Evolutionary conservation across 257 asterid genomes (phyloP).

Genomic region (Salvia miltiorrhiza): DNA sequence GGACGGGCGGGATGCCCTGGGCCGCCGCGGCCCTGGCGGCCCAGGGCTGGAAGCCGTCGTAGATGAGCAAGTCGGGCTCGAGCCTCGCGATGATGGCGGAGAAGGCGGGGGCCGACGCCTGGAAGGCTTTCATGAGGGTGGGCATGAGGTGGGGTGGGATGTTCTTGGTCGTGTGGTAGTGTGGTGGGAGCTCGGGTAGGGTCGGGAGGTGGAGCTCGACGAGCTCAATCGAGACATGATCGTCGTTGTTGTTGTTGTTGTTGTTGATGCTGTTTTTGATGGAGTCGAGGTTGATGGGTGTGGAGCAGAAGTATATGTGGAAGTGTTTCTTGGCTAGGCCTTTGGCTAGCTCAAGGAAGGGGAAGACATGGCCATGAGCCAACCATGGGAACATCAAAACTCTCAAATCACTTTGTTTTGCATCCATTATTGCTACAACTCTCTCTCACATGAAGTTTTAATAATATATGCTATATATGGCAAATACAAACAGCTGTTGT

Average conservation of each 20-base stretch:
- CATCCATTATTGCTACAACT: not conserved
- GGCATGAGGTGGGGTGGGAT: conserved; percentile 34
- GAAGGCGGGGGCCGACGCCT: conserved; percentile 18
- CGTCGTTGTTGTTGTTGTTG: not conserved
- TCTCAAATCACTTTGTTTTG: not conserved
- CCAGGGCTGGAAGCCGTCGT: conserved; percentile 39
- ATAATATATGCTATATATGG: too few species aligned
- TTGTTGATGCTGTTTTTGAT: not conserved
- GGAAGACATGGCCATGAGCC: conserved; percentile 35
- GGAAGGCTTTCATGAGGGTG: conserved; percentile 29
- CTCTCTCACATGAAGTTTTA: not conserved
- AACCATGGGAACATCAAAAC: conserved; percentile 39
- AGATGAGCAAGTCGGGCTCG: conserved; percentile 31
- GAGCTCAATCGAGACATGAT: conserved; percentile 7
- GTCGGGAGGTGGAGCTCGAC: conserved; percentile 33
- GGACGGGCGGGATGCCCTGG: conserved; percentile 25
- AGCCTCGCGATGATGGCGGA: conserved; percentile 13
- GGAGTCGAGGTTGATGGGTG: conserved; percentile 37
- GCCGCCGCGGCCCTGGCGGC: conserved; percentile 23
- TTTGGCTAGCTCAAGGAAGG: conserved; percentile 47
- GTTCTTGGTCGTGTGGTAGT: conserved; percentile 40
- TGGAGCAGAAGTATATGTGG: conserved; percentile 34
- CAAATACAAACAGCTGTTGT: too few species aligned
- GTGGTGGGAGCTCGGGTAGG: conserved; percentile 27
- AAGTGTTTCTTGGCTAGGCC: conserved; percentile 36